These are phyloP conservation scores for Yamadazyma friedrichii DNA, from an alignment of 1,139 yeast genomes.

Conservation along the genomic window DNA sequence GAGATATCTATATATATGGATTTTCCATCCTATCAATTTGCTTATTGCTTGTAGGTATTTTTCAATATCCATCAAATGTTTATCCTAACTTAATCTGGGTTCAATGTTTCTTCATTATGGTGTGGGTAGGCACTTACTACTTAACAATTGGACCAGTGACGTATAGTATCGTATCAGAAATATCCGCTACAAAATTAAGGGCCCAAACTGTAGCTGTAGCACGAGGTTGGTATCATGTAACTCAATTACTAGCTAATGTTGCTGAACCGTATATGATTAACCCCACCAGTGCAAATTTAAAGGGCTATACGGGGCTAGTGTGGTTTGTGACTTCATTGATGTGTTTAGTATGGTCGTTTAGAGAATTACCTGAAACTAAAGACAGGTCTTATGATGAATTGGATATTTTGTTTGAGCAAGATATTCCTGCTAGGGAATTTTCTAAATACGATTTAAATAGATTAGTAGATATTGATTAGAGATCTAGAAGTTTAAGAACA, in stretches of 20 bases:
- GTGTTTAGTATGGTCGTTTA: conserved; percentile 18
- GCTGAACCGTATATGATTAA: conserved; percentile 22
- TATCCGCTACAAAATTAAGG: conserved; percentile 21
- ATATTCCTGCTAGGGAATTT: conserved; percentile 16
- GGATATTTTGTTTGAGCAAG: conserved; percentile 18
- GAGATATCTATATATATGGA: conserved; percentile 26
- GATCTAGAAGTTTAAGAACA: no score
- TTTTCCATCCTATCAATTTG: conserved; percentile 17
- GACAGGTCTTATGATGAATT: conserved; percentile 22
- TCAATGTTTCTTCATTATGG: conserved; percentile 19
- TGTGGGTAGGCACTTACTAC: conserved; percentile 21
- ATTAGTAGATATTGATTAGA: conserved; percentile 1
- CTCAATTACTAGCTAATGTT: conserved; percentile 15
- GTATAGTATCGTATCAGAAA: conserved; percentile 20
- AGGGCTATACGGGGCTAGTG: conserved; percentile 22
- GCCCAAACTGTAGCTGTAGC: conserved; percentile 22
- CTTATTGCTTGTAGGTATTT: conserved; percentile 45
- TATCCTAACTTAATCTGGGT: conserved; percentile 17
- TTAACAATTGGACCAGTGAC: conserved; percentile 22
- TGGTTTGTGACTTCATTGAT: conserved; percentile 37
- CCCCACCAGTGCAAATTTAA: conserved; percentile 19
- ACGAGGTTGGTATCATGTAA: conserved; percentile 18
- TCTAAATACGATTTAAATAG: conserved; percentile 1
- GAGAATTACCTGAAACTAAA: conserved; percentile 22
- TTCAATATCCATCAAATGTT: conserved; percentile 23